These are phyloP conservation scores for Dryas octopetala DNA, from an alignment of 306 rosid genomes.

Conservation along the genomic window DNA sequence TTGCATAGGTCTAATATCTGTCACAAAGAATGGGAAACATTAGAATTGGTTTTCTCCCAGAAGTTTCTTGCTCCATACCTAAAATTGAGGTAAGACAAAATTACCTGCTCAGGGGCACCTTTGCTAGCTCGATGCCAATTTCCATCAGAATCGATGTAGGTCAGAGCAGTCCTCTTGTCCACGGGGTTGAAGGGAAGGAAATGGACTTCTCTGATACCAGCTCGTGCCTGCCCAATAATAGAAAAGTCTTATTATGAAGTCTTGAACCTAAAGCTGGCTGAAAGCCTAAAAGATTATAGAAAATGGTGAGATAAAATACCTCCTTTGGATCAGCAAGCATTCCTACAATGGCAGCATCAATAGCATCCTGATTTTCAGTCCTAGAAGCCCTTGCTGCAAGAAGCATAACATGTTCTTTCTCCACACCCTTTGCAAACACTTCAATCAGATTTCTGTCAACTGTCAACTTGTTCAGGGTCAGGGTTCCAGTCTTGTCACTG, in stretches of 20 bases:
- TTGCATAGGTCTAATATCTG: conserved; percentile 91
- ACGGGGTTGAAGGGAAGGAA: conserved; percentile 98
- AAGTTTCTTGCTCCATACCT: conserved; percentile 2
- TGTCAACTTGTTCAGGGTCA: conserved; percentile 79
- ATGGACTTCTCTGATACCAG: conserved; percentile 90
- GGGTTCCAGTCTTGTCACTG: conserved; percentile 98
- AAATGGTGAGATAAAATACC: conserved; percentile 40
- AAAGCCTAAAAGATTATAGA: neutral
- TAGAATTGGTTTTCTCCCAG: conserved; percentile 8
- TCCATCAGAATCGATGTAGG: conserved; percentile 86
- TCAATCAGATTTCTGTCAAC: conserved; percentile 84
- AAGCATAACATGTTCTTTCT: conserved; percentile 80
- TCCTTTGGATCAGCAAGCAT: conserved; percentile 99
- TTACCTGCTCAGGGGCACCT: conserved; percentile 99
- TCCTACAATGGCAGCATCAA: conserved; percentile 97
- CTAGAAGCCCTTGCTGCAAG: conserved; percentile 99
- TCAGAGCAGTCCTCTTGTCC: conserved; percentile 96
- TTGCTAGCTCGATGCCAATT: conserved; percentile 91
- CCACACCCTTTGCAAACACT: conserved; percentile 86
- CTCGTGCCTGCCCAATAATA: conserved; percentile 71
- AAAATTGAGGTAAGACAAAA: conserved; percentile 14
- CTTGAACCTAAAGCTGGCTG: neutral
- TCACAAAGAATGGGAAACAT: conserved; percentile 22
- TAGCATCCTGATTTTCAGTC: conserved; percentile 97
- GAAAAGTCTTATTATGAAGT: neutral